Evolutionary conservation across 768 basidiomycete genomes (phyloP), one percentile per base, ranked within the genome.

Genomic region (Mrakia frigida): DNA sequence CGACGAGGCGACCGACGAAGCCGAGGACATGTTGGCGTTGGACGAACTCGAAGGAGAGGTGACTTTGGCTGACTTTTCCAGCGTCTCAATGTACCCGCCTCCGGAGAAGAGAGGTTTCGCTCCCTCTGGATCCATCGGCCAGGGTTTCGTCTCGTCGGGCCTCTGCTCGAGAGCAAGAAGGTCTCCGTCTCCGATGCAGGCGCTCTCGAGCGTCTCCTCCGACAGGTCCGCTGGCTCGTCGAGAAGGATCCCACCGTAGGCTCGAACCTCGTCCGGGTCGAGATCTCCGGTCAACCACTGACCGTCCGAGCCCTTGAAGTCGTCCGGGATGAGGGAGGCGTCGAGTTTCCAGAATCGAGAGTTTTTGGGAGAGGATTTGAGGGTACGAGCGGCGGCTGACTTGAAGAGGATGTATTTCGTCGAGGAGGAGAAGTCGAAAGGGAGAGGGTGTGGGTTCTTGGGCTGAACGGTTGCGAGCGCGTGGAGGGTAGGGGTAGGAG

Each of bases 381-480:
- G 80, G 65, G 80, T 78, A 0, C 70, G 92, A 83, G 18, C 60
- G 68, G 60, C 53, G 59, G 14, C n/a, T 39, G 43, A 37, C 61
- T 52, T 61, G 61, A 82, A 78, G 41, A 78, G 46, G 72, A 80
- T 79, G 61, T 79, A 74, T 50, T 79, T 74, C 11, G 39, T n/a
- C n/a, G 79, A 79, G 39, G 69, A 56, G 9, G 35, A 73, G 84
- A 78, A 88, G 84, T 77, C 83, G 73, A 79, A 70, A 37, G 82
- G 84, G 73, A 90, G 83, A 21, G 87, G 86, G 60, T 88, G 87
- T 11, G 87, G 86, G 71, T 83, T 50, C 23, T 72, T 84, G 6
- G 90, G 89, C 37, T 5, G 35, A 23, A n/a, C 39, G 0, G 85
- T 83, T 53, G 88, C 81, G 76, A 83, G 84, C 31, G 80, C 79